Evolutionary conservation across 306 rosid genomes (phyloP).

Genomic region (Vigna angularis): DNA sequence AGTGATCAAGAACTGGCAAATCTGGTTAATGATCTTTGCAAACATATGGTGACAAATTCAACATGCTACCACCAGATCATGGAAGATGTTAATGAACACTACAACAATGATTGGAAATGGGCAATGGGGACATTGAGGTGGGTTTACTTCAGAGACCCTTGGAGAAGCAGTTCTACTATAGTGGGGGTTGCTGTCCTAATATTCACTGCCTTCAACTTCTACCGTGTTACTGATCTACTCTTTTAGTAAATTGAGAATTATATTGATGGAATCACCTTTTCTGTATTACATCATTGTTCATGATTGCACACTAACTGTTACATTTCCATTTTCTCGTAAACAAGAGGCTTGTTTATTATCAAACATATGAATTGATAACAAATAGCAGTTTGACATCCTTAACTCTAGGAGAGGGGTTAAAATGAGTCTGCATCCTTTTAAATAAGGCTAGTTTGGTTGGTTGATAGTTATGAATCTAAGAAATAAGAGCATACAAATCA

Average conservation of each 20-base stretch:
- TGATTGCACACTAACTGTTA: neutral
- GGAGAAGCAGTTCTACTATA: conserved; percentile 63
- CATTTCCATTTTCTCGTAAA: neutral
- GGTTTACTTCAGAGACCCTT: conserved; percentile 62
- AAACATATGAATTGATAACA: too few relatives aligned
- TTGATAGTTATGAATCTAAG: neutral
- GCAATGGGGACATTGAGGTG: conserved; percentile 50
- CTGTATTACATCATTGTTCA: neutral
- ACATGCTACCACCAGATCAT: conserved; percentile 43
- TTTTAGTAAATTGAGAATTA: conserved; percentile 22
- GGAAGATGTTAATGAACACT: conserved; percentile 43
- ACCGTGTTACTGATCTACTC: conserved; percentile 22
- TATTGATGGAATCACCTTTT: neutral
- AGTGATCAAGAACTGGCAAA: conserved; percentile 51
- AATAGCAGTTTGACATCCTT: neutral
- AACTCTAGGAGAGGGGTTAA: neutral
- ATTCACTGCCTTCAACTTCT: conserved; percentile 47
- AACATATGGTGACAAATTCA: conserved; percentile 44
- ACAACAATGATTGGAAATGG: conserved; percentile 52
- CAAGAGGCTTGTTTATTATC: too few relatives aligned
- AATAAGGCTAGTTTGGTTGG: neutral
- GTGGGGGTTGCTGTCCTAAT: conserved; percentile 50
- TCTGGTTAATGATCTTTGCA: conserved; percentile 51
- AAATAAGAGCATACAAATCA: neutral
- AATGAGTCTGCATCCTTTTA: neutral